Conservation (phyloP, 139 green algal genomes). For the Coccomyxa sp. region DNA sequence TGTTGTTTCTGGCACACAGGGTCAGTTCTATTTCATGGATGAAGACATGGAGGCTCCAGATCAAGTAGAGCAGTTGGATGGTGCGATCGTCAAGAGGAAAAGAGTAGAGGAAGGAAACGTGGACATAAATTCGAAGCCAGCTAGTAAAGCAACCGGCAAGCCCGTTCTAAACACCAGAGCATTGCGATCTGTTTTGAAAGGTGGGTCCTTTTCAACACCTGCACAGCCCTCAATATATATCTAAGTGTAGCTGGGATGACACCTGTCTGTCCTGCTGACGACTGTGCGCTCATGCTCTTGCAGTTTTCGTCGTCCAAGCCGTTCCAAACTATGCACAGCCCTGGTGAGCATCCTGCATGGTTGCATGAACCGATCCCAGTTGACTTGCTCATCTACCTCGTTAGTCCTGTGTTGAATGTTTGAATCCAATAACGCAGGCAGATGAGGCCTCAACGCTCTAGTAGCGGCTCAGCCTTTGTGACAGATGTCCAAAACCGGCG, state of each 20-base stretch:
- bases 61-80: background rate
- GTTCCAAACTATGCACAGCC: slow-evolving; percentile 46
- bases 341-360: slow-evolving; percentile 31
- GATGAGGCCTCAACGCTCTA: slow-evolving; percentile 54
- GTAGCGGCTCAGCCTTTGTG: slow-evolving; percentile 68
- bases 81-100: background rate
- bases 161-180: slow-evolving; percentile 16
- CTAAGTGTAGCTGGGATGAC: background rate
- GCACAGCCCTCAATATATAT: background rate
- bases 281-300: background rate
- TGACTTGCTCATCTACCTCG: too few species aligned
- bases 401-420: too few species aligned
- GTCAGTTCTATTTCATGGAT: background rate
- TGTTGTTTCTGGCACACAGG: background rate
- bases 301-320: slow-evolving; percentile 57
- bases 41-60: background rate
- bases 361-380: background rate
- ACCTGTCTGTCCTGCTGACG: background rate
- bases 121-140: background rate
- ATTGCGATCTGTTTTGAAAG: slow-evolving; percentile 66
- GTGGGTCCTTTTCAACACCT: slow-evolving; percentile 17
- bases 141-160: background rate
- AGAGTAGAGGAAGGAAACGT: background rate
- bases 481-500: slow-evolving; percentile 41
- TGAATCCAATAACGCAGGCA: slow-evolving; percentile 37